These are phyloP conservation scores for Laetiporus sulphureus DNA, from an alignment of 1,284 basidiomycete genomes.

Conservation along the genomic window DNA sequence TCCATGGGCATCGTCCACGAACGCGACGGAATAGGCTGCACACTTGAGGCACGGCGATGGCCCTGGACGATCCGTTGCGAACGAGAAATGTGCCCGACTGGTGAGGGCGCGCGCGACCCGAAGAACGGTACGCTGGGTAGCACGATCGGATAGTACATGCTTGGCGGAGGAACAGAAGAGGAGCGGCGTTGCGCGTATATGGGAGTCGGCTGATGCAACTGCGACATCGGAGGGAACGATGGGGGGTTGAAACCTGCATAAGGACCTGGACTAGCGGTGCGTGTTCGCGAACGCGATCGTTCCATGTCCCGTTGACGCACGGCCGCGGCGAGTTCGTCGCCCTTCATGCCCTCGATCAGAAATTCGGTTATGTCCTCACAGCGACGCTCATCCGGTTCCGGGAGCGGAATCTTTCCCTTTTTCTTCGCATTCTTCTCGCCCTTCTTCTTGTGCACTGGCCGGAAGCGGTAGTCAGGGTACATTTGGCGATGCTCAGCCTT, in stretches of 20 bases:
- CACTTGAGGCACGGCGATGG: conserved; percentile 37
- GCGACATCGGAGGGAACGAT: background rate
- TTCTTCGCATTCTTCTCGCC: conserved; percentile 28
- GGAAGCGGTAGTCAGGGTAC: conserved; percentile 68
- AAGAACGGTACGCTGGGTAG: conserved; percentile 18
- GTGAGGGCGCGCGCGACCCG: conserved; percentile 34
- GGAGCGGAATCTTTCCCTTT: conserved; percentile 21
- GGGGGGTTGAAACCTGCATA: conserved; percentile 4
- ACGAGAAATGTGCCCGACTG: conserved; percentile 37
- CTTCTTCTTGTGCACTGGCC: conserved; percentile 58
- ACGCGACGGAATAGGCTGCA: conserved; percentile 22
- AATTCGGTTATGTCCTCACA: conserved; percentile 48
- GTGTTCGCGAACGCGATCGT: conserved; percentile 19
- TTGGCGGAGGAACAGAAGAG: conserved; percentile 58
- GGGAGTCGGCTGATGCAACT: conserved; percentile 11
- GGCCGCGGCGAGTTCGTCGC: conserved; percentile 53
- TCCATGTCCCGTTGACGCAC: conserved; percentile 47
- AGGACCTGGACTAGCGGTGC: conserved; percentile 8
- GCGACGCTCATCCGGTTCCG: conserved; percentile 36
- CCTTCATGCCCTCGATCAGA: conserved; percentile 38
- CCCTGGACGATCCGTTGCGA: conserved; percentile 31
- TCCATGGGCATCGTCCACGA: conserved; percentile 13
- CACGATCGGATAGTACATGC: conserved; percentile 16
- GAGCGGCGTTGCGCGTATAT: conserved; percentile 38
- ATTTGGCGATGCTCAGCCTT: conserved; percentile 58